Conservation (phyloP, 225 moss, liverwort and hornwort species). For the Neckera pumila region DNA sequence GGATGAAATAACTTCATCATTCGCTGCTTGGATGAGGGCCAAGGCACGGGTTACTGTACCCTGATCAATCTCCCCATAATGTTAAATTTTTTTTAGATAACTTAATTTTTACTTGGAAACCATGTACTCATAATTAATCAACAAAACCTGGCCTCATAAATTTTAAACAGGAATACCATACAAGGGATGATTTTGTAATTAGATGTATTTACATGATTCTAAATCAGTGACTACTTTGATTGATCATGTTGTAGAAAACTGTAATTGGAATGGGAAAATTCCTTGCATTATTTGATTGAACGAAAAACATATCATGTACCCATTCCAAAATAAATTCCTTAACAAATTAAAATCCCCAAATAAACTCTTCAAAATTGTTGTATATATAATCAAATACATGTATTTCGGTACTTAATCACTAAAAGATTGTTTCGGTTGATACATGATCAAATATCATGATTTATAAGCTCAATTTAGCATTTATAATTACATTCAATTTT, state of each 20-base stretch:
- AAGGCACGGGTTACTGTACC: not conserved
- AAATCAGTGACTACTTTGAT: not conserved
- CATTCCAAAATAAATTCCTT: not conserved
- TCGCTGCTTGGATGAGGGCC: not conserved
- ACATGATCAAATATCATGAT: not conserved
- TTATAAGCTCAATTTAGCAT: not conserved
- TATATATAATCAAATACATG: rapidly evolving
- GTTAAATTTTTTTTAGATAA: too few species aligned
- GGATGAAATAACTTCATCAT: not conserved
- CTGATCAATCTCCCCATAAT: not conserved
- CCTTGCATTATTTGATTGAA: not conserved
- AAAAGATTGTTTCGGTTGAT: not conserved
- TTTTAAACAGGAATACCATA: not conserved
- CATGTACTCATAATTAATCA: not conserved
- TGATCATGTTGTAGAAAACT: not conserved
- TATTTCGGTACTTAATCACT: rapidly evolving
- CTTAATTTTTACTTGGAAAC: not conserved
- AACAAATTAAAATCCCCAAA: rapidly evolving
- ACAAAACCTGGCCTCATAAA: not conserved
- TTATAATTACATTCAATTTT: not conserved
- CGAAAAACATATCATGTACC: rapidly evolving
- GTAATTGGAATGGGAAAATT: too few species aligned
- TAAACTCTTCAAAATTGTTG: not conserved
- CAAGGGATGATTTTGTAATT: not conserved
- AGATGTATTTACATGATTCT: not conserved